Conservation (phyloP, 495 filamentous ascomycete species). For the Aspergillus sparsus region DNA sequence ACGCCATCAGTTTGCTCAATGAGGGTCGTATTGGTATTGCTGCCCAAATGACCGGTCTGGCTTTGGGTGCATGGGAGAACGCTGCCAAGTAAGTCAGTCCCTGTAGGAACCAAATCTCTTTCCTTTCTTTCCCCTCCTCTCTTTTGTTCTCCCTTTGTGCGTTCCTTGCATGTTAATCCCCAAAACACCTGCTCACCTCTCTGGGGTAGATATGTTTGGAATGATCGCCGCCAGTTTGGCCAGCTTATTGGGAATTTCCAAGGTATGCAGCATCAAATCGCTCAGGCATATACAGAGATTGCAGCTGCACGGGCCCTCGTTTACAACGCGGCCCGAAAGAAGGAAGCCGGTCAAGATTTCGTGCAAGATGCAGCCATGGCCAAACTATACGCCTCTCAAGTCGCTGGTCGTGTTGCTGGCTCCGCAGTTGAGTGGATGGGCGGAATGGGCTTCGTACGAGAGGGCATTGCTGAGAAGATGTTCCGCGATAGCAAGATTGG, state of each 20-base stretch:
- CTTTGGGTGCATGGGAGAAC: constrained; percentile 93
- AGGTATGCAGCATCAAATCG: constrained; percentile 98
- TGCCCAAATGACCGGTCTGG: constrained; percentile 97
- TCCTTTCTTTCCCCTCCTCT: not conserved
- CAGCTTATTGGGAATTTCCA: constrained; percentile 93
- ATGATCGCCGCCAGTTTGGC: constrained; percentile 97
- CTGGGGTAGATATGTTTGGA: constrained; percentile 74
- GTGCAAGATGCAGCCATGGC: constrained; percentile 97
- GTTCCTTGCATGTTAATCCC: not conserved
- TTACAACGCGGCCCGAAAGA: constrained; percentile 95
- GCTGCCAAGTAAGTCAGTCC: constrained; percentile 67
- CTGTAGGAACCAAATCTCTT: not conserved
- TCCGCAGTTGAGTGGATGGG: constrained; percentile 98
- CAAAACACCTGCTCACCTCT: not conserved
- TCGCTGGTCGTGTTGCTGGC: constrained; percentile 83
- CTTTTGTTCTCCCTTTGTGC: not conserved
- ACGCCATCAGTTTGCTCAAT: constrained; percentile 93
- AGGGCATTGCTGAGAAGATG: constrained; percentile 97
- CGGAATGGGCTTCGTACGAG: constrained; percentile 94
- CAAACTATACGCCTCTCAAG: constrained; percentile 92
- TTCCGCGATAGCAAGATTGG: constrained; percentile 98
- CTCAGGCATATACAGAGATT: constrained; percentile 94
- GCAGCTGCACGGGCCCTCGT: constrained; percentile 87
- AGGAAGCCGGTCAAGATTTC: constrained; percentile 95
- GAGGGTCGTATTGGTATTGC: constrained; percentile 98